Base-by-base conservation (phyloP, 352 stramenopile species). In the Globisporangium lucens region DNA sequence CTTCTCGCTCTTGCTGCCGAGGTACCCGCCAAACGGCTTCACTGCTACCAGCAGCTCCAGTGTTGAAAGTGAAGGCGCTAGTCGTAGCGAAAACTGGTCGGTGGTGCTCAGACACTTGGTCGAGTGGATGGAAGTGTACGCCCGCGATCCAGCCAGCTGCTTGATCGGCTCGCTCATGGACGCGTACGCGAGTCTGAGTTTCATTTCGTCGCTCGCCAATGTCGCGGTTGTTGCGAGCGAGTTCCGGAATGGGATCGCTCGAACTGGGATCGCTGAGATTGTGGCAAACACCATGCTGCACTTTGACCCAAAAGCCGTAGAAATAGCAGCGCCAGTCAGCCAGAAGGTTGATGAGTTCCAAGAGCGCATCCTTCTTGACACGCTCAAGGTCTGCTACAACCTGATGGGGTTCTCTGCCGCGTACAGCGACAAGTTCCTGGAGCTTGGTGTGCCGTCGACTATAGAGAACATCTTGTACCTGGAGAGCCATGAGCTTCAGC, bases 121-220 rank as follows among this genome's bases (percentile, higher is more conserved):
- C 20, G 84, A 92, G 65, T 92, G 84, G 84, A 89, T 92, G 77
- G 78, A 90, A 36, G 75, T 92, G 10, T 90, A 83, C 33, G 75
- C 73, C 4, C 73, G 79, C 27, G 84, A 92, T 15, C 76, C 73
- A 24, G 46, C 71, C 22, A 74, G 47, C 1, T 82, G 75, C 17
- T 56, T 72, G 2, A n/a, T 75, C 3, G 66, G 36, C 12, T 75
- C 76, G 2, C 61, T 91, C 0, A 61, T 71, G 3, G 74, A 86
- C 53, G 80, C 80, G 1, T 89, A 81, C 30, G 65, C 55, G 6
- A 80, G 72, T 41, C 49, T 91, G 17, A 76, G 73, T 33, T 71
- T 80, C n/a, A 63, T 91, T 8, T 79, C 74, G 10, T 67, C 75
- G 8, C 61, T 82, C 10, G 53, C 63, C 8, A 36, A 57, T 7